Evolutionary conservation across 352 stramenopile genomes (phyloP).

Genomic region (Elongisporangium anandrum): DNA sequence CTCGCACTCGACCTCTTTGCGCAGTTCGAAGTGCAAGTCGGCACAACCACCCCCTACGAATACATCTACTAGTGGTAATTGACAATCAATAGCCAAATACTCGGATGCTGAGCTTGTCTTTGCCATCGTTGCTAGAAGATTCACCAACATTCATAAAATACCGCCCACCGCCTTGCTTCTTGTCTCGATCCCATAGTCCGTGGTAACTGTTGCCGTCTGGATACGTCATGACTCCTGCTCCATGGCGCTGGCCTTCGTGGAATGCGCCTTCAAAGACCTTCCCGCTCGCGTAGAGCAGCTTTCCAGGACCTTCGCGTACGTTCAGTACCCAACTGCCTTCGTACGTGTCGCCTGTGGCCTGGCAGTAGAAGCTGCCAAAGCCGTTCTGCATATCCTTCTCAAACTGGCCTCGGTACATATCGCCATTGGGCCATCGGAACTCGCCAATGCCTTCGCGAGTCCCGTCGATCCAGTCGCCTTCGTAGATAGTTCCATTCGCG

Average conservation of each 20-base stretch:
- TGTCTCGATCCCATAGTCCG: constrained; percentile 85
- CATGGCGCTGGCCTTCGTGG: constrained; percentile 66
- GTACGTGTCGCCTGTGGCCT: constrained; percentile 45
- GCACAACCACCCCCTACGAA: constrained; percentile 59
- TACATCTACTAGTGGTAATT: constrained; percentile 47
- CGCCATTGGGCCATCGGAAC: constrained; percentile 84
- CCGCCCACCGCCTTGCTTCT: constrained; percentile 79
- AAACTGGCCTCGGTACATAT: constrained; percentile 83
- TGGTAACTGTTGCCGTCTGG: constrained; percentile 77
- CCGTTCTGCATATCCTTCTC: constrained; percentile 78
- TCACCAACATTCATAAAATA: constrained; percentile 42
- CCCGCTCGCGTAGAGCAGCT: constrained; percentile 70
- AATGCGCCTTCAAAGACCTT: constrained; percentile 87
- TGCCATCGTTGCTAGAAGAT: not conserved
- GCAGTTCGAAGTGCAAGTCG: constrained; percentile 56
- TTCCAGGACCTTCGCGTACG: constrained; percentile 71
- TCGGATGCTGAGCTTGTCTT: constrained; percentile 17
- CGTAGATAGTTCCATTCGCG: constrained; percentile 50
- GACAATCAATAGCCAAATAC: constrained; percentile 37
- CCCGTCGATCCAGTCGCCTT: constrained; percentile 61
- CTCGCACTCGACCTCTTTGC: constrained; percentile 58
- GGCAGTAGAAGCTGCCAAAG: constrained; percentile 58
- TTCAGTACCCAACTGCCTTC: constrained; percentile 82
- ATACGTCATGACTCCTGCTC: constrained; percentile 77
- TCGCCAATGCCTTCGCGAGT: constrained; percentile 68